Conservation (phyloP, 768 basidiomycete genomes). For the Hemileccinum rubropunctum region DNA sequence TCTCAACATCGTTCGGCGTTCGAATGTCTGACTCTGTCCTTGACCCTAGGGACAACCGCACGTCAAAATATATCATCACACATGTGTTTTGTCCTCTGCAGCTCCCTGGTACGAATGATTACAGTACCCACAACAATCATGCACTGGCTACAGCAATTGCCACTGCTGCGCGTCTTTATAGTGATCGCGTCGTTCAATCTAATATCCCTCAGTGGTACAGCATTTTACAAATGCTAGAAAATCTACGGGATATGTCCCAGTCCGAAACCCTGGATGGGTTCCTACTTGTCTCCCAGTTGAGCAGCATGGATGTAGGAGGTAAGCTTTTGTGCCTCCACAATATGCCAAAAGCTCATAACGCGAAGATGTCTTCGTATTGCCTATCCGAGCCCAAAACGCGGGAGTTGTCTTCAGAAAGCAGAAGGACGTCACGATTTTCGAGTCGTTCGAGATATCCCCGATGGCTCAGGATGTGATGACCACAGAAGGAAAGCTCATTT, state of each 20-base stretch:
- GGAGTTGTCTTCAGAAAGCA: slow-evolving; percentile 28
- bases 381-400: slow-evolving; percentile 27
- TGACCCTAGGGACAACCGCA: neutral
- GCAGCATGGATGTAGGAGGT: slow-evolving; percentile 24
- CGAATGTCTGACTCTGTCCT: neutral
- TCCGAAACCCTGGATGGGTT: neutral
- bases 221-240: slow-evolving; percentile 21
- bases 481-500: slow-evolving; percentile 39
- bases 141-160: slow-evolving; percentile 22
- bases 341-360: neutral
- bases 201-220: too few relatives aligned
- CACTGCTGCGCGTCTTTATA: slow-evolving; percentile 10
- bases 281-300: slow-evolving; percentile 6
- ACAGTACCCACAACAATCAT: slow-evolving; percentile 19
- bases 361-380: slow-evolving; percentile 37
- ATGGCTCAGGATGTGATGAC: slow-evolving; percentile 32
- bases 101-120: slow-evolving; percentile 35
- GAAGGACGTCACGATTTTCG: slow-evolving; percentile 3
- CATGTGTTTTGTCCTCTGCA: slow-evolving; percentile 43
- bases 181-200: neutral
- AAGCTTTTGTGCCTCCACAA: neutral
- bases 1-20: neutral
- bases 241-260: slow-evolving; percentile 10
- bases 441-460: slow-evolving; percentile 43
- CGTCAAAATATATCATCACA: slow-evolving; percentile 29